A percentile compares a stretch with the other conserved stretches of the same genome.
Evolutionary conservation across 164 flowering plant species (phyloP).

Genomic region (Stephania japonica): DNA sequence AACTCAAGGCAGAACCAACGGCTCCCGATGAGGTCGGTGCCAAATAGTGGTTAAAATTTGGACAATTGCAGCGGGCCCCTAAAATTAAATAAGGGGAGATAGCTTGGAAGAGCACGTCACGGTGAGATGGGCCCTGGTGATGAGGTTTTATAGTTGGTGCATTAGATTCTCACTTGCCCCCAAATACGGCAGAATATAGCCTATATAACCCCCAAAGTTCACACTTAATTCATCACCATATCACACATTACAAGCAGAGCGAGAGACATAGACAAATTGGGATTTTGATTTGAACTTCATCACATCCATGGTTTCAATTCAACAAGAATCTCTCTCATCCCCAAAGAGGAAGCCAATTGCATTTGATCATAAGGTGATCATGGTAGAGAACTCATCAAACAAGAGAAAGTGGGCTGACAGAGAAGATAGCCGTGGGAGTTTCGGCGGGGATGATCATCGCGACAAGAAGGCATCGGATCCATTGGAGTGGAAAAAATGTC

Average conservation of each 20-base stretch:
- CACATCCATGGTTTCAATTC: slow-evolving; percentile 51
- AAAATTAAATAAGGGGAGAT: neutral
- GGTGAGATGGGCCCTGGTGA: slow-evolving; percentile 29
- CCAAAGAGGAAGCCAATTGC: slow-evolving; percentile 13
- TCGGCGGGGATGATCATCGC: slow-evolving; percentile 9
- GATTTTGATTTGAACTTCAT: neutral
- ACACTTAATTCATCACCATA: neutral
- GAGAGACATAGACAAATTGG: slow-evolving; percentile 3
- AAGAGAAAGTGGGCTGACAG: slow-evolving; percentile 53
- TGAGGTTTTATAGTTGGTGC: slow-evolving; percentile 29
- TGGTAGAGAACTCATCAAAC: slow-evolving; percentile 23
- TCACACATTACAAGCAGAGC: neutral
- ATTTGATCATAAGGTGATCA: slow-evolving; percentile 7
- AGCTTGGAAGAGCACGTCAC: slow-evolving; percentile 13
- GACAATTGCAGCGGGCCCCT: too few species aligned
- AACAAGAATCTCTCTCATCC: slow-evolving; percentile 32
- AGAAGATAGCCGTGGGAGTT: slow-evolving; percentile 1
- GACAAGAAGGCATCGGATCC: slow-evolving; percentile 50
- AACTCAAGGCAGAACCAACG: too few species aligned
- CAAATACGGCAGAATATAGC: slow-evolving; percentile 6
- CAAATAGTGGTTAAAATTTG: too few species aligned
- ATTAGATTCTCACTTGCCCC: slow-evolving; percentile 26
- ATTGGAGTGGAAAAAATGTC: slow-evolving; percentile 70
- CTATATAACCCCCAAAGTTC: slow-evolving; percentile 11
- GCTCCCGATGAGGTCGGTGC: too few species aligned